Conservation (phyloP, 768 basidiomycete genomes). For the Russula foetens region DNA sequence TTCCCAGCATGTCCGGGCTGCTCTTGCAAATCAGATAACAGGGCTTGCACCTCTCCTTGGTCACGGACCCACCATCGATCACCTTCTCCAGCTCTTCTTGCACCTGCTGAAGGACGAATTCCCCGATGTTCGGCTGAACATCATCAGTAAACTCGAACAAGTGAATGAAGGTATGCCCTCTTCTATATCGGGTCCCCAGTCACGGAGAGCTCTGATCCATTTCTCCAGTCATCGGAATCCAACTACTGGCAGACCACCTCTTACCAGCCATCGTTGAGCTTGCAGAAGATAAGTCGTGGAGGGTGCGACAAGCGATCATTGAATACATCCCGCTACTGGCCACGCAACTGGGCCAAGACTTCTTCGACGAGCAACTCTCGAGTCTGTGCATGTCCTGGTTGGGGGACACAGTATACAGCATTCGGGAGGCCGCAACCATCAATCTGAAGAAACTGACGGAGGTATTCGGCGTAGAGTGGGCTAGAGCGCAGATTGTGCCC, state of each 20-base stretch:
- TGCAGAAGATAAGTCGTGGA: conserved; percentile 99
- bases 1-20: conserved; percentile 96
- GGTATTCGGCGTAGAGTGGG: conserved; percentile 98
- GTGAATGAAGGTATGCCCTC: conserved; percentile 70
- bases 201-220: conserved; percentile 3
- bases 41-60: conserved; percentile 93
- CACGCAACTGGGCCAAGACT: conserved; percentile 91
- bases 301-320: conserved; percentile 98
- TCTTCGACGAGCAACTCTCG: conserved; percentile 96
- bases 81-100: conserved; percentile 93
- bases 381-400: conserved; percentile 99
- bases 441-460: conserved; percentile 97
- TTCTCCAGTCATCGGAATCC: conserved; percentile 87
- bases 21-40: conserved; percentile 91
- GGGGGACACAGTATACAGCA: conserved; percentile 96
- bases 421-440: conserved; percentile 95
- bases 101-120: conserved; percentile 98
- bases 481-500: conserved; percentile 85
- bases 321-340: conserved; percentile 99
- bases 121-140: conserved; percentile 93
- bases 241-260: conserved; percentile 87
- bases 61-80: conserved; percentile 89
- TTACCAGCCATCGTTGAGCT: conserved; percentile 96
- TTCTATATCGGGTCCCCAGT: not conserved
- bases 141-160: conserved; percentile 96